phyloP scores from a whole-genome alignment of 2,329 filamentous ascomycete genomes.

The Cytospora chrysosperma region DNA sequence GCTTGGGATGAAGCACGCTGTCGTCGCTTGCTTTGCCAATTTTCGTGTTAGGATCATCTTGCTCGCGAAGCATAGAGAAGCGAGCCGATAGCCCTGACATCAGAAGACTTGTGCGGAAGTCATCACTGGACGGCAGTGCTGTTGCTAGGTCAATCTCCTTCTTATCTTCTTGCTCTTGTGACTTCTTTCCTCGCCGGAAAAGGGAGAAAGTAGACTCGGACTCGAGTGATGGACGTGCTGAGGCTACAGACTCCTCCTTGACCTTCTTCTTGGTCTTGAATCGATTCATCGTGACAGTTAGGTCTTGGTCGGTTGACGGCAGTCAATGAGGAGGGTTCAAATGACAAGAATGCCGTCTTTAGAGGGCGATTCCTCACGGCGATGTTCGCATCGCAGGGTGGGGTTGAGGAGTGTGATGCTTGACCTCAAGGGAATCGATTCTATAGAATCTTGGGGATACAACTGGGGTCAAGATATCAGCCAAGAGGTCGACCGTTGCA shows the following conservation, averaged over 20 bases:
- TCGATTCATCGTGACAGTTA: slow-evolving; percentile 63
- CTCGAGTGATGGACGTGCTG: slow-evolving; percentile 48
- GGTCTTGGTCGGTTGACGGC: slow-evolving; percentile 7
- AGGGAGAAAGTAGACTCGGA: slow-evolving; percentile 52
- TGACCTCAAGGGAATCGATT: background rate
- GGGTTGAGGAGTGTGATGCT: background rate
- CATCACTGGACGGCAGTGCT: slow-evolving; percentile 77
- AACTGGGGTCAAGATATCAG: slow-evolving; percentile 1
- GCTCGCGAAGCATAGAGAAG: slow-evolving; percentile 95
- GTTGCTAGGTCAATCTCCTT: slow-evolving; percentile 69
- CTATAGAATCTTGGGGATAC: slow-evolving; percentile 1
- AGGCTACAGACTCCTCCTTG: slow-evolving; percentile 52
- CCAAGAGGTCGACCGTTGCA: background rate
- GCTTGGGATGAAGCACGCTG: slow-evolving; percentile 81
- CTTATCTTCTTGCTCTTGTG: slow-evolving; percentile 56
- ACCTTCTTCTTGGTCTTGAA: slow-evolving; percentile 72
- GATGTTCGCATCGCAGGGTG: slow-evolving; percentile 3
- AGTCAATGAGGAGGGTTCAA: background rate
- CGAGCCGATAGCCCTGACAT: slow-evolving; percentile 94
- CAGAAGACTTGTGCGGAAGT: slow-evolving; percentile 92
- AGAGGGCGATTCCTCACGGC: slow-evolving; percentile 13
- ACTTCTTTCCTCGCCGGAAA: slow-evolving; percentile 57
- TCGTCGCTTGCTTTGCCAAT: slow-evolving; percentile 94
- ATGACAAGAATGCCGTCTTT: slow-evolving; percentile 1
- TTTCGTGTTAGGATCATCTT: slow-evolving; percentile 86